Evolutionary conservation across 805 yeast species (phyloP).

Genomic region (Wickerhamiella cacticola): DNA sequence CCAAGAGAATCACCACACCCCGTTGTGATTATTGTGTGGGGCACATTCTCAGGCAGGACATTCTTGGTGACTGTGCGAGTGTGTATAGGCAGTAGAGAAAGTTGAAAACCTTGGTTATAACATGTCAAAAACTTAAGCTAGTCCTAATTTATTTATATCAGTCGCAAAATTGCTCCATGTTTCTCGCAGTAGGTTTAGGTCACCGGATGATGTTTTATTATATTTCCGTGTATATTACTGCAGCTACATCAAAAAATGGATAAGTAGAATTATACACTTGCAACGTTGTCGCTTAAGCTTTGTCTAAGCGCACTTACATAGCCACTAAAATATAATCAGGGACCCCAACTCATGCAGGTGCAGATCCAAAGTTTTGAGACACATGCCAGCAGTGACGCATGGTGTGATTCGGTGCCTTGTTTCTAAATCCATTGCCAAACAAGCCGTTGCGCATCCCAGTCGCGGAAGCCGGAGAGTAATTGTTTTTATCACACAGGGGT

Average conservation of each 20-base stretch:
- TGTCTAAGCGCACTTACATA: slow-evolving; percentile 2
- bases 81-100: neutral
- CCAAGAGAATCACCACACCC: neutral
- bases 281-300: neutral
- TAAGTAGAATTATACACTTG: neutral
- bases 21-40: neutral
- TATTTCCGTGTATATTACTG: neutral
- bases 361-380: neutral
- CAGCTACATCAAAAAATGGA: neutral
- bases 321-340: neutral
- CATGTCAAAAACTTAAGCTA: neutral
- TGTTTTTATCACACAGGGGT: too few relatives aligned
- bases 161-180: neutral
- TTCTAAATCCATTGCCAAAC: neutral
- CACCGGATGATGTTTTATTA: neutral
- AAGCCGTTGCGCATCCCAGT: too few relatives aligned
- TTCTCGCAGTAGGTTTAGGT: neutral
- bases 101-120: too few relatives aligned
- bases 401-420: slow-evolving; percentile 2
- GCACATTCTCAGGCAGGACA: slow-evolving; percentile 1
- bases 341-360: neutral
- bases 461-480: too few relatives aligned
- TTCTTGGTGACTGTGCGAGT: too few relatives aligned
- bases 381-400: slow-evolving; percentile 4
- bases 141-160: neutral